Percentiles rank a stretch among this genome's conserved stretches.
Evolutionary conservation across 2,329 filamentous ascomycete genomes (phyloP).

Genomic region (Zymoseptoria tritici): DNA sequence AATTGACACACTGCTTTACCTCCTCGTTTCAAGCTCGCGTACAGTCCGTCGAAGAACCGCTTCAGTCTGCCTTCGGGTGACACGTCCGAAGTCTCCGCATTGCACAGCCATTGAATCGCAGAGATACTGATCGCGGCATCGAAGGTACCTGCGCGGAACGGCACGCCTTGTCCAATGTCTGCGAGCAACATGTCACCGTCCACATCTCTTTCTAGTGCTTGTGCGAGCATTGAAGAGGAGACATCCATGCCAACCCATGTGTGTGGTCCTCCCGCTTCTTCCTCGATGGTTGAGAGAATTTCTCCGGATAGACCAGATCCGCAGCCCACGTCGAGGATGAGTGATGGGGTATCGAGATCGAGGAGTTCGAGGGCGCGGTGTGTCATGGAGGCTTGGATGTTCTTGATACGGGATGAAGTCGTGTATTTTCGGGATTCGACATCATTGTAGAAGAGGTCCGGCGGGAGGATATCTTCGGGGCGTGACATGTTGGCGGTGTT

Average conservation of each 20-base stretch:
- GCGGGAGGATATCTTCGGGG: conserved; percentile 84
- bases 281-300: conserved; percentile 68
- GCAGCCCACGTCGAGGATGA: conserved; percentile 95
- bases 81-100: conserved; percentile 82
- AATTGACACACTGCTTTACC: conserved; percentile 94
- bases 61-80: conserved; percentile 68
- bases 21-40: conserved; percentile 73
- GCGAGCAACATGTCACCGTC: conserved; percentile 91
- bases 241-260: conserved; percentile 98
- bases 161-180: conserved; percentile 91
- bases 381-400: conserved; percentile 93
- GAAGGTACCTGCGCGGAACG: conserved; percentile 85
- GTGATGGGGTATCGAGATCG: conserved; percentile 65
- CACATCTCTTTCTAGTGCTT: conserved; percentile 83
- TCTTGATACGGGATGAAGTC: conserved; percentile 88
- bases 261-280: conserved; percentile 74
- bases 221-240: conserved; percentile 89
- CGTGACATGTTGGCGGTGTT: conserved; percentile 66
- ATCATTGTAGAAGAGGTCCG: conserved; percentile 97
- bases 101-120: conserved; percentile 98
- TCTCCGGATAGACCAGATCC: conserved; percentile 91
- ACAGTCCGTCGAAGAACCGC: conserved; percentile 88
- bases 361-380: conserved; percentile 87
- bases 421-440: conserved; percentile 95
- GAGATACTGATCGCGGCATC: conserved; percentile 93